phyloP scores from a whole-genome alignment of 1,284 basidiomycete species.

The Taiwanofungus camphoratus region DNA sequence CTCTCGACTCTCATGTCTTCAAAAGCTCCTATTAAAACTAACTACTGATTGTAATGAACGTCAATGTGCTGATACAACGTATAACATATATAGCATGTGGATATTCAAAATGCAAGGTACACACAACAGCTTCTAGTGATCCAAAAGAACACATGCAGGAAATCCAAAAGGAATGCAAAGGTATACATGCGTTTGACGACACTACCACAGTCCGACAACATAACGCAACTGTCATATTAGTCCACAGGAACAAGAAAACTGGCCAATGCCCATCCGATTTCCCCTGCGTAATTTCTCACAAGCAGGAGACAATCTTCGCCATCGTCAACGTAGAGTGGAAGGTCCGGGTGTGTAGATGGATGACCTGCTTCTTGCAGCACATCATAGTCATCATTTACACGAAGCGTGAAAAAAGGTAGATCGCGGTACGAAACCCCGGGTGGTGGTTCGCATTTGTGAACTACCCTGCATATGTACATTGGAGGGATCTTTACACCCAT shows the following conservation, averaged over 20 bases:
- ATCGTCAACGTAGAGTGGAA: constrained; percentile 73
- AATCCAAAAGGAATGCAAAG: constrained; percentile 2
- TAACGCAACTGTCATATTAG: constrained; percentile 16
- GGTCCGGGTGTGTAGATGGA: constrained; percentile 58
- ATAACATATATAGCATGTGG: constrained; percentile 3
- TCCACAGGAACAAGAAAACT: constrained; percentile 67
- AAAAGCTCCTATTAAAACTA: no score
- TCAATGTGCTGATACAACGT: constrained; percentile 2
- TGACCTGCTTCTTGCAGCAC: constrained; percentile 73
- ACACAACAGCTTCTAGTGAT: background rate
- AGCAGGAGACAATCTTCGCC: constrained; percentile 76
- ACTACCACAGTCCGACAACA: constrained; percentile 1
- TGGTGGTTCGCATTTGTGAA: constrained; percentile 63
- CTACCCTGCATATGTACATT: constrained; percentile 58
- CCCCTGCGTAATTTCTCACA: constrained; percentile 42
- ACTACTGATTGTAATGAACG: constrained; percentile 4
- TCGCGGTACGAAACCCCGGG: constrained; percentile 58
- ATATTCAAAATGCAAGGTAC: background rate
- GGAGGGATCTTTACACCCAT: constrained; percentile 26
- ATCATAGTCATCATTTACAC: constrained; percentile 53
- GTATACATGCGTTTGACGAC: constrained; percentile 2
- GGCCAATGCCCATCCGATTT: constrained; percentile 74
- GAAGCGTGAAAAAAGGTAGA: constrained; percentile 67
- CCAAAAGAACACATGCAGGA: background rate
- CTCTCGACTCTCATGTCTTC: no score